Base-by-base conservation (phyloP, 2,329 filamentous ascomycete genomes). In the Fusarium oxysporum region DNA sequence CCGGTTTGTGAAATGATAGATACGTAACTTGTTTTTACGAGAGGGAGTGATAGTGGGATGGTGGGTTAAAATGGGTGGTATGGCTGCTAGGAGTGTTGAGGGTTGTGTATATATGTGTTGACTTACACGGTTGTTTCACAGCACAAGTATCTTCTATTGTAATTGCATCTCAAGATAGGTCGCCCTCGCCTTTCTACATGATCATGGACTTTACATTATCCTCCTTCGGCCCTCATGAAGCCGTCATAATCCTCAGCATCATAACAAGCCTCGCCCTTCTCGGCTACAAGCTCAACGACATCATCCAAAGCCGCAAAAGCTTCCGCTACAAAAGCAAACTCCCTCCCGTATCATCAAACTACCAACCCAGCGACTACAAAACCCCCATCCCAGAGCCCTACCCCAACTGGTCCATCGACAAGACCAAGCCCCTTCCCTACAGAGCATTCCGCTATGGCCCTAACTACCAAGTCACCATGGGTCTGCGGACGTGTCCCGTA, bases 401-500 rank as follows among this genome's bases (percentile, higher is more conserved):
- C 75, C 88, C 89, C 0, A 81, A 89, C 78, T 95, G 93, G 92
- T 90, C 91, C 47, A 80, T 95, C 40, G 84, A 88, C 30, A 82
- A 83, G n/a, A 93, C 92, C 3, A 91, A 92, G 67, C 93, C 93
- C 1, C 87, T 94, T 0, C 92, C 92, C 0, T 96, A 96, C 81
- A 88, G 93, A 10, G 92, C 93, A 1, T 96, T 96, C 80, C 89
- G 92, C 75, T 89, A 94, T 79, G 93, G 93, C 0, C 92, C 92
- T 12, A 92, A 91, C 69, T 94, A 95, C 80, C 88, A 92, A 77
- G 87, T 93, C 65, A 95, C 91, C 2, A 93, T 95, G 91, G 93
- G 93, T 0, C 85, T 96, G 5, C 88, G 93, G n/a, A 88, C 85
- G 13, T 87, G 93, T 83, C 85, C 89, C 37, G 91, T 89, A 81